Percentiles rank a stretch among this genome's conserved stretches.
Evolutionary conservation across 805 yeast species (phyloP).

Genomic region (Candida qinlingensis): DNA sequence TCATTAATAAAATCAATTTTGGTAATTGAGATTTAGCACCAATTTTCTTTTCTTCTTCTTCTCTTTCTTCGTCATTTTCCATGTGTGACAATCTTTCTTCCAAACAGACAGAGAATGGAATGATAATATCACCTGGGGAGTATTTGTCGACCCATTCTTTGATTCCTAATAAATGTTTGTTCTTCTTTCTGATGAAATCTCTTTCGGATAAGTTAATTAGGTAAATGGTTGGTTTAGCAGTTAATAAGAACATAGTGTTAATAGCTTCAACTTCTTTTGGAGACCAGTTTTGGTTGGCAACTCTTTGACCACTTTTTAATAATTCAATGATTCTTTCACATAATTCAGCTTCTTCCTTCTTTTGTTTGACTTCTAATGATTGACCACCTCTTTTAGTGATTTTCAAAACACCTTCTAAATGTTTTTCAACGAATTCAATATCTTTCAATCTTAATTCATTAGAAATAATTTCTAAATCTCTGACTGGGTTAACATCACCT

Average conservation of each 20-base stretch:
- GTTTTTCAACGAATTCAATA: conserved; percentile 88
- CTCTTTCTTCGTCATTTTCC: conserved; percentile 80
- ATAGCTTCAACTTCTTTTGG: conserved; percentile 87
- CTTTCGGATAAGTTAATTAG: conserved; percentile 84
- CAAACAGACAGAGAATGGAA: conserved; percentile 87
- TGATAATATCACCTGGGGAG: conserved; percentile 87
- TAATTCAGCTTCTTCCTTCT: conserved; percentile 77
- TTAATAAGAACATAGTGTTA: conserved; percentile 79
- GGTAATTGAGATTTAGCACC: conserved; percentile 83
- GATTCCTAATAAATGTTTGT: conserved; percentile 76
- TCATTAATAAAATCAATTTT: conserved; percentile 79
- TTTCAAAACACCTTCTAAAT: conserved; percentile 71
- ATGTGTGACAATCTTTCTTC: conserved; percentile 89
- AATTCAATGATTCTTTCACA: conserved; percentile 68
- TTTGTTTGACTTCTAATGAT: conserved; percentile 80
- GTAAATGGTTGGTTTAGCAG: conserved; percentile 94
- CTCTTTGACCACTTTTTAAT: conserved; percentile 81
- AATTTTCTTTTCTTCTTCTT: conserved; percentile 64
- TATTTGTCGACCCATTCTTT: conserved; percentile 84
- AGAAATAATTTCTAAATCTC: conserved; percentile 87
- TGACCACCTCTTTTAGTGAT: conserved; percentile 85
- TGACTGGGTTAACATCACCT: conserved; percentile 92
- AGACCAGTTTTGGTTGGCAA: conserved; percentile 84
- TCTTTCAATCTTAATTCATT: conserved; percentile 94
- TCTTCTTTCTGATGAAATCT: conserved; percentile 83